Evolutionary conservation across 129 eudicot species (phyloP), one percentile per base, ranked within the genome.

Genomic region (Logfia minima): DNA sequence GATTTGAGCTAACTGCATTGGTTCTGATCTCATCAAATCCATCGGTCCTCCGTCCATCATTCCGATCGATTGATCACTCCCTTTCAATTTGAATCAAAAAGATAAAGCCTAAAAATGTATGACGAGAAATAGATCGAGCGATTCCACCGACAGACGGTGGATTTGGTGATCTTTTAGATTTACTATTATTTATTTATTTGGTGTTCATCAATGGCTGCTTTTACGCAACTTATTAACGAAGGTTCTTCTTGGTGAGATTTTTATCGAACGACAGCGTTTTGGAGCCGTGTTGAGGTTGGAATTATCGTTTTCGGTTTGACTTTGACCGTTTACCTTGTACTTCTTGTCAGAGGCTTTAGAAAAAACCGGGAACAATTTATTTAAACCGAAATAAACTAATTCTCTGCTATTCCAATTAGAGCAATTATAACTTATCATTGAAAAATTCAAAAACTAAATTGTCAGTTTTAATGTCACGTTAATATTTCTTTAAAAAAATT

Each of bases 1-100:
- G 70, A 92, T 83, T 83, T 86, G 93, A 78, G 84, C 93, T 79
- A 92, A 85, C 80, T 89, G 96, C 96, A 92, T 92, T 78, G 89
- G 76, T 51, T 92, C 98, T 71, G 96, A 92, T 29, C 98, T 80
- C 79, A 92, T 67, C 76, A 92, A 93, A 92, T 92, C 98, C 96
- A 92, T 92, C 85, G 92, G 63, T 43, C 70, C 82, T 55, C 81
- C 71, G 39, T 74, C 89, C 68, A 68, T 81, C 85, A 75, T 18
- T 78, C 75, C 21, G 63, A 80, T 80, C 43, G 70, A 80, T 75
- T 17, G 8, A 63, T 26, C n/a, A 29, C 8, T 29, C 10, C 1
- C 4, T 60, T 21, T 60, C 4, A 19, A 60, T 22, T 11, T 45
- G 18, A 60, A 60, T 22, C 1, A 23, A 17, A 58, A 21, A 58